phyloP scores from a whole-genome alignment of 75 land plant genomes.

The Chamaecyparis obtusa region DNA sequence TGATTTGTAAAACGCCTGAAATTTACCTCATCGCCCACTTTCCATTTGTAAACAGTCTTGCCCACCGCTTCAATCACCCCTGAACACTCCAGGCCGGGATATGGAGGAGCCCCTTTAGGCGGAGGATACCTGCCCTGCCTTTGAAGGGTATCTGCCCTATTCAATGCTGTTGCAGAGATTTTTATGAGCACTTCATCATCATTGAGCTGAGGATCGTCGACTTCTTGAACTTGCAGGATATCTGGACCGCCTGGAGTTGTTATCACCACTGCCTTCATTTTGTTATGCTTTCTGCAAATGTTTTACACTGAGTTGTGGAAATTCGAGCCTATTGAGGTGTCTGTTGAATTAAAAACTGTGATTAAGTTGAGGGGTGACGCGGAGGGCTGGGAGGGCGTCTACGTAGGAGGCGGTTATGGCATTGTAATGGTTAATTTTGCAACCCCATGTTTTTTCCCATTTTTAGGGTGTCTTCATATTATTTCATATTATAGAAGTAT shows the following conservation, averaged over 20 bases:
- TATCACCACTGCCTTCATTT: slow-evolving; percentile 84
- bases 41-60: slow-evolving; percentile 60
- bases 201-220: slow-evolving; percentile 50
- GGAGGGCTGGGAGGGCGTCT: neutral
- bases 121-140: slow-evolving; percentile 66
- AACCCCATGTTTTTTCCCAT: too few relatives aligned
- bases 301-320: neutral
- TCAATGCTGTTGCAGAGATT: slow-evolving; percentile 69
- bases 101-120: slow-evolving; percentile 68
- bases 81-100: slow-evolving; percentile 93
- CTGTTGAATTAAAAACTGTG: neutral
- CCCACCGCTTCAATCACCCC: slow-evolving; percentile 78
- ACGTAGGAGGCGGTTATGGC: neutral
- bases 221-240: slow-evolving; percentile 65
- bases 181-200: slow-evolving; percentile 76
- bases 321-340: neutral
- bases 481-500: too few relatives aligned
- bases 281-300: neutral
- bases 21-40: slow-evolving; percentile 85
- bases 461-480: too few relatives aligned
- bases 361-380: neutral
- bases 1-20: neutral
- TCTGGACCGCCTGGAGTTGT: slow-evolving; percentile 65
- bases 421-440: neutral
- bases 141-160: slow-evolving; percentile 83